phyloP scores from a whole-genome alignment of 805 yeast species.

The Metschnikowia reukaufii region DNA sequence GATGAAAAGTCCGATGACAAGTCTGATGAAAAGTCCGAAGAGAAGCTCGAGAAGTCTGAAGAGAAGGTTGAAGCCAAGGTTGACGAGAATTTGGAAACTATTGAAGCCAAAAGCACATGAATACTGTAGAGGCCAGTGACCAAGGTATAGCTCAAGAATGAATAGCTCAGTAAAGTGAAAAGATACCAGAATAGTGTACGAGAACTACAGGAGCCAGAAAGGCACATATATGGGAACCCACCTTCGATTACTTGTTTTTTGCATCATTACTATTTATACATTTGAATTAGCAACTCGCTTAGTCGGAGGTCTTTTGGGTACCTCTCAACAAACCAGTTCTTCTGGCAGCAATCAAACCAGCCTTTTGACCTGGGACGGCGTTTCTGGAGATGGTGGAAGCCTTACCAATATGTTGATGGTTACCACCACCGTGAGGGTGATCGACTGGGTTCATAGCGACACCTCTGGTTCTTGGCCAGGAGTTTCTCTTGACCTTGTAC shows the following conservation, averaged over 20 bases:
- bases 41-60: too few relatives aligned
- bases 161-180: neutral
- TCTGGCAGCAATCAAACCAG: slow-evolving; percentile 99
- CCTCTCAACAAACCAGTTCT: slow-evolving; percentile 99
- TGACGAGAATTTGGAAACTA: neutral
- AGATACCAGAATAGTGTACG: too few relatives aligned
- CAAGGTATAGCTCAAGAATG: neutral
- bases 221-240: neutral
- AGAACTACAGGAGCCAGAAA: neutral
- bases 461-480: slow-evolving; percentile 99
- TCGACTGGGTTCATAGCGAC: slow-evolving; percentile 99
- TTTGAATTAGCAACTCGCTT: slow-evolving; percentile 22
- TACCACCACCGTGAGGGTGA: slow-evolving; percentile 99
- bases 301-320: slow-evolving; percentile 80
- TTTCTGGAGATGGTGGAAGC: slow-evolving; percentile 99
- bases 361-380: slow-evolving; percentile 99
- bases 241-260: slow-evolving; percentile 14
- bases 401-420: slow-evolving; percentile 99
- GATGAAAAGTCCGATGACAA: neutral
- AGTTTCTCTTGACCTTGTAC: slow-evolving; percentile 99
- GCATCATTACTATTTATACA: slow-evolving; percentile 22
- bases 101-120: neutral
- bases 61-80: neutral
- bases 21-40: neutral
- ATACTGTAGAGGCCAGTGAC: neutral